Evolutionary conservation across 2,329 filamentous ascomycete genomes (phyloP), one percentile per base, ranked within the genome.

Genomic region (Venturiaceae sp.): DNA sequence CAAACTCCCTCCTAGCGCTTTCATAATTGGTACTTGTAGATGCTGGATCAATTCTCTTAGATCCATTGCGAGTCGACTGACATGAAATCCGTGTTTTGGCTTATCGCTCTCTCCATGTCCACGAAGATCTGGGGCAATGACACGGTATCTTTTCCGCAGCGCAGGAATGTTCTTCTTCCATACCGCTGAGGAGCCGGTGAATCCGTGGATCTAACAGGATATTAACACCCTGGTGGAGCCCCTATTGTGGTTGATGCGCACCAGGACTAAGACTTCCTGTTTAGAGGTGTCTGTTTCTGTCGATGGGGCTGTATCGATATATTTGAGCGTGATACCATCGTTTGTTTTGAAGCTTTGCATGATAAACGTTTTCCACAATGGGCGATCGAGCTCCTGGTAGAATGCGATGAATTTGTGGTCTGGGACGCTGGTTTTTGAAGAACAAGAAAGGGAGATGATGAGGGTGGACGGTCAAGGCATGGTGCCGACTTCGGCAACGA

Each of bases 111-210:
- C 37, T 23, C 67, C 67, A 53, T 69, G 67, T 2, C 66, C 67
- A 7, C 67, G 83, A 2, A 84, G 72, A 65, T 85, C 83, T 0
- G 81, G 83, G 0, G 81, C 82, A 14, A 85, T 65, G 54, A 79
- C 67, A 30, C 72, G 73, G 61, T 76, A 77, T 30, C 69, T 67
- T 19, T 65, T 53, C 1, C 72, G 67, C 3, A 79, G 72, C 13
- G 75, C 63, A 33, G 75, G 75, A 16, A 77, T 77, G 19, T 78
- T 64, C 47, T 76, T 72, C 30, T 75, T 71, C 62, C 69, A 78
- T 64, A 77, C 72, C 61, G 74, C 67, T 0, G 75, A 78, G 6
- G 75, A 76, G 7, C 73, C 71, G 2, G 77, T 74, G 60, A 74
- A 77, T 58, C 76, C 77, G 57, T 78, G 75, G 13, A 79, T 56